These are phyloP conservation scores for Paramyrothecium sp. DNA, from an alignment of 2,329 filamentous ascomycete genomes.

Conservation along the genomic window DNA sequence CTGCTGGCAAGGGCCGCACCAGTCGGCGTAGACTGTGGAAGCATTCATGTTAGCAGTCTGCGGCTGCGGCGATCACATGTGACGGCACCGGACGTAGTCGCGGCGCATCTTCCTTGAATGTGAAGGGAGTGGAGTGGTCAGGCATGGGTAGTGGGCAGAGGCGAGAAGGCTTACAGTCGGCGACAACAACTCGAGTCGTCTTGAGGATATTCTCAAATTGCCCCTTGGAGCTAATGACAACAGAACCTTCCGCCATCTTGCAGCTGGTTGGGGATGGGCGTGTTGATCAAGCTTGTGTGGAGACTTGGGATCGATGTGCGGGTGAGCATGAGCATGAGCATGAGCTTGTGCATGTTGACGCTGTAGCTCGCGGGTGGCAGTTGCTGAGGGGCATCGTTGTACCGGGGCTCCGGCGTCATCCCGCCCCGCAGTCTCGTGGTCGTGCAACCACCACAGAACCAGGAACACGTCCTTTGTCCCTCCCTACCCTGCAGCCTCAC, in stretches of 20 bases:
- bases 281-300: slow-evolving; percentile 16
- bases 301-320: slow-evolving; percentile 15
- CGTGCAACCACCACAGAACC: background rate
- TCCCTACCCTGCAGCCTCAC: no score
- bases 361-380: slow-evolving; percentile 2
- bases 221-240: slow-evolving; percentile 43
- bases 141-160: background rate
- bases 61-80: no score
- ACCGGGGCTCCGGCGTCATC: slow-evolving; percentile 20
- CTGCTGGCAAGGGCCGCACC: slow-evolving; percentile 79
- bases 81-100: no score
- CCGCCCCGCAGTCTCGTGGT: background rate
- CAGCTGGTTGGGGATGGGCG: slow-evolving; percentile 12
- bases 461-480: background rate
- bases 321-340: slow-evolving; percentile 12
- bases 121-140: background rate
- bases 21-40: slow-evolving; percentile 78
- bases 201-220: slow-evolving; percentile 69
- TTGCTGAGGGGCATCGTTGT: slow-evolving; percentile 22
- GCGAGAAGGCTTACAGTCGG: slow-evolving; percentile 69
- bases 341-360: slow-evolving; percentile 15
- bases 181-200: slow-evolving; percentile 76
- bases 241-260: slow-evolving; percentile 26
- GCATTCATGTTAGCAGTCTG: slow-evolving; percentile 6
- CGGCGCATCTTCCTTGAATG: slow-evolving; percentile 9